Base-by-base conservation (phyloP, 129 eudicot species). In the Flaveria ramosissima region DNA sequence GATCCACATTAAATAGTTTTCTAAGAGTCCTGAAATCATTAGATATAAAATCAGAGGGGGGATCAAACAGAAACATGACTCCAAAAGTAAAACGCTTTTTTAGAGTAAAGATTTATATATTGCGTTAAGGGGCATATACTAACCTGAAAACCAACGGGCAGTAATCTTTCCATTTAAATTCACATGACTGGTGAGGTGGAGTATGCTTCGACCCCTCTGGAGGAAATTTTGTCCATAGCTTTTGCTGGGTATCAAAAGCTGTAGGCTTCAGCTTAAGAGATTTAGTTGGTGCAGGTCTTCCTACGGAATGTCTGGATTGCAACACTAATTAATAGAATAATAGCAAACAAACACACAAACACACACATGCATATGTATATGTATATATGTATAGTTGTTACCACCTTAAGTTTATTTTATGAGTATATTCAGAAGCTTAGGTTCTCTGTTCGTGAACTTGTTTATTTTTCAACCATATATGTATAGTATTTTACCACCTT, bases 161-260 rank as follows among this genome's bases (percentile, higher is more conserved):
- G 70, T 90, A 90, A 74, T 92, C 96, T 83, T 90, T 92, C 96
- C 96, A 90, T 84, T 74, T 92, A 67, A 90, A 92, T 7, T 88
- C 98, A 80, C 92, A 88, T 1, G 98, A 93, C 30, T 89, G 96
- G 73, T 93, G 96, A 53, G 98, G 96, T 30, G 98, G 98, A 14
- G 96, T 93, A 72, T 86, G 85, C 69, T 93, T 90, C 4, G 98
- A 90, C 75, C 98, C 98, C 68, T 86, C 90, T 0, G 88, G 85
- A 45, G 96, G 95, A 78, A 93, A 93, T 78, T 72, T 88, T 7
- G 95, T 93, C 98, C 98, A 93, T 68, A 93, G 67, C 78, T 90
- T 93, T 56, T 88, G 96, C 60, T 72, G 81, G 0, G 98, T 84
- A 81, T 90, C 96, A 82, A 90, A 93, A 68, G 92, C 96, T 24